These are phyloP conservation scores for Ganoderma resinaceum DNA, from an alignment of 1,284 basidiomycete species.

Conservation along the genomic window DNA sequence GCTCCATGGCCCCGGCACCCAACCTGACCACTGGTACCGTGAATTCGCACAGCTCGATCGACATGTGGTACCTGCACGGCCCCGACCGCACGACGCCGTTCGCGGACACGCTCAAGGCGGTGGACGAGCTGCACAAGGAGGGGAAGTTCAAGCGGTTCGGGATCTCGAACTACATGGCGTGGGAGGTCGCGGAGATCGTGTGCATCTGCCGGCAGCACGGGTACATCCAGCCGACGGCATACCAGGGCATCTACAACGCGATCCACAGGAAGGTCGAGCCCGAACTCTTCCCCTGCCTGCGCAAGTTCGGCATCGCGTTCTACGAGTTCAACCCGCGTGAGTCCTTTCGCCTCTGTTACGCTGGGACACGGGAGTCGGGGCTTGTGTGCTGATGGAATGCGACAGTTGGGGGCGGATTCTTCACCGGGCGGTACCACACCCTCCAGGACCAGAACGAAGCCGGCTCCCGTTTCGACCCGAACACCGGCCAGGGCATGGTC, in stretches of 20 bases:
- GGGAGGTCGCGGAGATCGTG: slow-evolving; percentile 75
- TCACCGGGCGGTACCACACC: slow-evolving; percentile 44
- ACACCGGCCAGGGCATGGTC: slow-evolving; percentile 41
- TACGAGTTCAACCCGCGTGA: slow-evolving; percentile 61
- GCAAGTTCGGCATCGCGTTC: slow-evolving; percentile 68
- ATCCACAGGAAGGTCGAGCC: slow-evolving; percentile 60
- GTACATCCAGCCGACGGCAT: slow-evolving; percentile 69
- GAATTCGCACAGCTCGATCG: slow-evolving; percentile 36
- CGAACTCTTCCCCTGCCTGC: slow-evolving; percentile 68
- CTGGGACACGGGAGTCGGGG: slow-evolving; percentile 9
- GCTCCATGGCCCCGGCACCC: too few relatives aligned
- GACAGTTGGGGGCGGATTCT: slow-evolving; percentile 47
- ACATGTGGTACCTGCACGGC: slow-evolving; percentile 63
- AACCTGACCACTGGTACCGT: too few relatives aligned
- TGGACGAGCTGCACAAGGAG: slow-evolving; percentile 57
- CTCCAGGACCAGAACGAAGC: slow-evolving; percentile 41
- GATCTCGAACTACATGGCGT: slow-evolving; percentile 58
- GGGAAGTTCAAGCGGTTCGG: slow-evolving; percentile 55
- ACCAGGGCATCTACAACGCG: slow-evolving; percentile 72
- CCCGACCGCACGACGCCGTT: slow-evolving; percentile 57
- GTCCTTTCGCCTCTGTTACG: slow-evolving; percentile 12
- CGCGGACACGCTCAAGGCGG: slow-evolving; percentile 54
- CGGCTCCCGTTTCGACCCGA: slow-evolving; percentile 49
- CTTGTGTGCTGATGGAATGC: slow-evolving; percentile 17
- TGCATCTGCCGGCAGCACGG: slow-evolving; percentile 59